phyloP scores from a whole-genome alignment of 768 basidiomycete genomes.

The Collybia sordida region DNA sequence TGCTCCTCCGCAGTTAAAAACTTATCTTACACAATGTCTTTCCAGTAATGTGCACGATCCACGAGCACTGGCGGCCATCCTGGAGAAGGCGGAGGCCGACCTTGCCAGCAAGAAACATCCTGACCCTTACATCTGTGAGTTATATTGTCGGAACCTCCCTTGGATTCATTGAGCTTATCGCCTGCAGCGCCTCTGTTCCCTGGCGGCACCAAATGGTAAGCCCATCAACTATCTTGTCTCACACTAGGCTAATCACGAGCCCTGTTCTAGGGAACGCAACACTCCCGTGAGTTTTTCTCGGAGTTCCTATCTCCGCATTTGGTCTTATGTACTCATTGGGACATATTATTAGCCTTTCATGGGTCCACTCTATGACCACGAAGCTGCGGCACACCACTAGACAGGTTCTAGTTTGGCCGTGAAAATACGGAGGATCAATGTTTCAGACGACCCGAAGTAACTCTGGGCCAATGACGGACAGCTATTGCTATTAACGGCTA shows the following conservation, averaged over 20 bases:
- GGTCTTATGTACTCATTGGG: slow-evolving; percentile 12
- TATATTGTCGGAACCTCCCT: neutral
- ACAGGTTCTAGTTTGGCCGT: slow-evolving; percentile 5
- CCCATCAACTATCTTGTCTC: slow-evolving; percentile 25
- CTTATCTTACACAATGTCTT: slow-evolving; percentile 4
- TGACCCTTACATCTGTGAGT: slow-evolving; percentile 92
- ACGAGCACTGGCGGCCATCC: slow-evolving; percentile 70
- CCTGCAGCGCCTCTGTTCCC: slow-evolving; percentile 73
- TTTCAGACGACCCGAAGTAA: neutral
- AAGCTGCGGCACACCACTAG: slow-evolving; percentile 38
- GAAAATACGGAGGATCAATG: neutral
- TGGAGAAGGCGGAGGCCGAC: slow-evolving; percentile 77
- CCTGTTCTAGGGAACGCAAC: slow-evolving; percentile 68
- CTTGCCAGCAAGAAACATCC: slow-evolving; percentile 74
- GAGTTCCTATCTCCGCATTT: slow-evolving; percentile 1
- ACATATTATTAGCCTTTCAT: slow-evolving; percentile 49
- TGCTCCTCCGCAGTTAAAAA: neutral
- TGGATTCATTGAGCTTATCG: slow-evolving; percentile 5
- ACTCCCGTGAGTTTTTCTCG: slow-evolving; percentile 57
- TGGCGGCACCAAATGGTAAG: slow-evolving; percentile 93
- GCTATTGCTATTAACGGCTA: too few relatives aligned
- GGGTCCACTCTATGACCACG: slow-evolving; percentile 67
- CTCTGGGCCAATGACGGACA: neutral
- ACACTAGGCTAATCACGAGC: slow-evolving; percentile 13
- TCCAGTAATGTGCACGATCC: slow-evolving; percentile 82